Base-by-base conservation (phyloP, 805 yeast species). In the Isabelozyma gotoi region DNA sequence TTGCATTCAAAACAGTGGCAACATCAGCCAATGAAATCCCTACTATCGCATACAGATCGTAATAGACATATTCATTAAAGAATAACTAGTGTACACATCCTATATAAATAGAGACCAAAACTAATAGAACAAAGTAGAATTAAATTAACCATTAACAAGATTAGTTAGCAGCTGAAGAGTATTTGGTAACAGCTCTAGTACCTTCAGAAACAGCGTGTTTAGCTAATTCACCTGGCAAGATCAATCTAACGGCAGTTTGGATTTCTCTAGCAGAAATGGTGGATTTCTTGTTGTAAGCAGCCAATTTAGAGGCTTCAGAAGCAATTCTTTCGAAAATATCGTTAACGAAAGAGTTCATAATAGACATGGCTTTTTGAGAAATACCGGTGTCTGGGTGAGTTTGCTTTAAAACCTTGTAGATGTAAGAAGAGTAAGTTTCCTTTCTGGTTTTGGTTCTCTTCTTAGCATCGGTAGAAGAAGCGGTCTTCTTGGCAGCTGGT, bases 351-450 rank as follows among this genome's bases (percentile, higher is more conserved):
- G 97, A 92, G 87, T 92, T 92, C 92, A 92, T 85, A 73, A 92
- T 92, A 56, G 96, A 89, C 96, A 92, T 92, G 55, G 98, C 96
- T 72, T 89, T 88, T 78, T 90, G 96, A 62, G 98, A 91, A 71
- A 92, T 92, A 88, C 97, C 98, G 52, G 98, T 92, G 74, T 92
- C 97, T 74, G 97, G 98, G 77, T 92, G 98, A 52, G 97, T 91
- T 82, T 92, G 97, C 78, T 91, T 91, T 71, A 92, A 85, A 57
- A 91, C 97, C 78, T 92, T 92, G 94, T 91, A 92, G 71, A 92
- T 92, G 78, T 92, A 92, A 52, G 97, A 90, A 55, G 96, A 89
- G 81, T 90, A 92, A 55, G 97, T 89, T 79, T 92, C 97, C 86
- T 89, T 90, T 84, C 97, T 89, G 62, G 91, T 76, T 85, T 90